Conservation (phyloP, 345 rosid genomes). For the Abelmoschus esculentus region DNA sequence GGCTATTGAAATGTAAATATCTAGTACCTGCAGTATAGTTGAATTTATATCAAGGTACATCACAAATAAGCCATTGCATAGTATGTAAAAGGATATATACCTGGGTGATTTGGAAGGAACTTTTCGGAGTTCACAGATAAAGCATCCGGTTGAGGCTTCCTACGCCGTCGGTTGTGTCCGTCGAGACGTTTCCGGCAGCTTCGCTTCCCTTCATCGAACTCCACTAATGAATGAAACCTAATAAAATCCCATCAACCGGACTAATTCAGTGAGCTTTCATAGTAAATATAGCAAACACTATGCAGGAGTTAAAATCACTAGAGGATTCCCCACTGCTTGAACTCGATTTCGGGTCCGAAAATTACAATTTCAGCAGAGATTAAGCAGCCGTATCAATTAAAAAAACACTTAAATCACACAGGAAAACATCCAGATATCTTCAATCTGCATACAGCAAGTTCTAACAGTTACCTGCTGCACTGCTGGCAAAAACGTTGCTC, state of each 20-base stretch:
- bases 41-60: neutral
- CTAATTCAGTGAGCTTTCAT: neutral
- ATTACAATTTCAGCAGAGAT: too few species aligned
- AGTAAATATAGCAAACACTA: neutral
- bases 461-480: constrained; percentile 52
- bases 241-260: neutral
- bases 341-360: too few species aligned
- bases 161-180: constrained; percentile 63
- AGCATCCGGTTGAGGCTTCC: constrained; percentile 60
- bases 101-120: constrained; percentile 40
- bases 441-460: neutral
- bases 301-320: neutral
- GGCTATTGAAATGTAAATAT: constrained; percentile 34
- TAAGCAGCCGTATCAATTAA: too few species aligned
- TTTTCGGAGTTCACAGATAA: constrained; percentile 31
- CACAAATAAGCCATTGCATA: neutral
- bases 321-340: neutral
- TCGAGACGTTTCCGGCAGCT: constrained; percentile 83
- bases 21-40: constrained; percentile 31
- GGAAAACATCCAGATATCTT: neutral
- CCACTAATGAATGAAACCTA: constrained; percentile 68
- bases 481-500: constrained; percentile 79
- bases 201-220: constrained; percentile 70
- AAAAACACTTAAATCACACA: neutral
- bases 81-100: constrained; percentile 17